Percentiles rank a stretch among this genome's conserved stretches.
Evolutionary conservation across 192 early-diverging fungal genomes (phyloP).

Genomic region (Coemansia sp.): DNA sequence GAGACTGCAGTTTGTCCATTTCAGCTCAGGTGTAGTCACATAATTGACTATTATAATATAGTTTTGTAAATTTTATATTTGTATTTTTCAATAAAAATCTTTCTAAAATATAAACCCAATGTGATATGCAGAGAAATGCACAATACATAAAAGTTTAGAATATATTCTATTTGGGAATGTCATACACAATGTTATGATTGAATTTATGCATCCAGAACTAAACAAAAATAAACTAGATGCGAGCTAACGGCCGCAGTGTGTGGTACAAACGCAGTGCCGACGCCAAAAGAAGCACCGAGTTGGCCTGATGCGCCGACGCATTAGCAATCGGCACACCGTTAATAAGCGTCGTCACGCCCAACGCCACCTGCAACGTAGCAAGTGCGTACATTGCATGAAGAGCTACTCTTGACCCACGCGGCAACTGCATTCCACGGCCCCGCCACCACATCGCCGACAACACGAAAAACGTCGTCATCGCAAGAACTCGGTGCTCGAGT

Average conservation of each 20-base stretch:
- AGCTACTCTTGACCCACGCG: slow-evolving; percentile 65
- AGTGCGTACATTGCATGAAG: slow-evolving; percentile 74
- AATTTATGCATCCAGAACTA: background rate
- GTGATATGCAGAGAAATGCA: no score
- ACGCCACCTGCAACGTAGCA: slow-evolving; percentile 71
- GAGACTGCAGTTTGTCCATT: no score
- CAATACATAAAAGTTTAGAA: no score
- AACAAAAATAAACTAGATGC: slow-evolving; percentile 14
- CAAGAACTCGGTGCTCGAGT: slow-evolving; percentile 93
- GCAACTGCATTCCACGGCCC: slow-evolving; percentile 70
- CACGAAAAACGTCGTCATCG: slow-evolving; percentile 74
- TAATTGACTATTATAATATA: no score
- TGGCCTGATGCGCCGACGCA: slow-evolving; percentile 94
- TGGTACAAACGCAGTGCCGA: slow-evolving; percentile 56
- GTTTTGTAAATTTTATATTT: no score
- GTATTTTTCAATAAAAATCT: no score
- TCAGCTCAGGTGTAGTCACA: no score
- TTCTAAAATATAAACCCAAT: no score
- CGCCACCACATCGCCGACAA: slow-evolving; percentile 74
- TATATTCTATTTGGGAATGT: no score
- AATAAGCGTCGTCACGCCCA: slow-evolving; percentile 92
- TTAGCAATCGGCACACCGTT: slow-evolving; percentile 91
- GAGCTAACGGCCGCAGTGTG: slow-evolving; percentile 40
- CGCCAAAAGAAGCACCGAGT: slow-evolving; percentile 82
- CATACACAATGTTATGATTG: background rate